Evolutionary conservation across 129 eudicot genomes (phyloP), one percentile per base, ranked within the genome.

Genomic region (Helianthus tuberosus): DNA sequence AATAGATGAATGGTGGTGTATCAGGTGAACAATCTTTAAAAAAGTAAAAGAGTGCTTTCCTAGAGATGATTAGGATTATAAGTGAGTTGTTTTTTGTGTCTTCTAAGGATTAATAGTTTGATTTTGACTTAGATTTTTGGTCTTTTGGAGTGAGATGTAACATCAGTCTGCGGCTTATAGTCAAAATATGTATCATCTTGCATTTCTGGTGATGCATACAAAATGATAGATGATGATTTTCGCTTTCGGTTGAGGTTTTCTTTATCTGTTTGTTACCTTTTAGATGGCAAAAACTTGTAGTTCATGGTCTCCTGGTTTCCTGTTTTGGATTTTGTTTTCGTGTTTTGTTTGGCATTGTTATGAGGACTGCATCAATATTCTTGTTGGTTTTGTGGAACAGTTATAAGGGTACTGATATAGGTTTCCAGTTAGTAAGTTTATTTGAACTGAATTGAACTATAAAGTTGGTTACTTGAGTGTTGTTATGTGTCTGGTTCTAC

Each of bases 121-220:
- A 48, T 75, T 71, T 80, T 72, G 75, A 71, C 77, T 77, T 81
- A 75, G 84, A 77, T 74, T 84, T 68, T 81, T 73, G 84, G 77
- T 80, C 57, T 50, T 58, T 81, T 81, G 64, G 88, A 78, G 91
- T 83, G 91, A 83, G 88, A 76, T 86, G 91, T 86, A 86, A 81
- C 81, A 86, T 83, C 86, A 83, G 91, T 72, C 68, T 86, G 79
- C 83, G 86, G 88, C 80, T 41, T 86, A 84, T 86, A 78, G 88
- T 81, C 81, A 82, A 79, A 69, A 73, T 81, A 71, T 70, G 82
- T 81, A 78, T 78, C 88, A 75, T 78, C 91, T 64, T 80, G 74
- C 80, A 71, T 86, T 84, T 83, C 84, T 75, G 78, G 78, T 76
- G 86, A 86, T 80, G 79, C 80, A 77, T 73, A 58, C 75, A 67